Conservation (phyloP, 176 grass and related monocot genomes). For the Olyra latifolia region DNA sequence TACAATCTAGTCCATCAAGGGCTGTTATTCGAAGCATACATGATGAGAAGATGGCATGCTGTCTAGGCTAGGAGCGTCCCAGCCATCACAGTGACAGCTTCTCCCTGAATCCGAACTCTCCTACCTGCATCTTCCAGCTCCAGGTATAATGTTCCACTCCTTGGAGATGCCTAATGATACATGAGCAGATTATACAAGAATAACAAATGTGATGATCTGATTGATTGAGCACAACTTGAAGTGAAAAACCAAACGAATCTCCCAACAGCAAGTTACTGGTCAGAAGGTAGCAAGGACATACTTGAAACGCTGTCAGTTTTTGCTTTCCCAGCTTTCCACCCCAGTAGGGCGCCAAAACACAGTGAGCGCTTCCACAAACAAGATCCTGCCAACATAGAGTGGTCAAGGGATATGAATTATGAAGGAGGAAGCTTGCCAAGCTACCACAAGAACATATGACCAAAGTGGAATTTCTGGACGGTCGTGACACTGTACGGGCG, state of each 20-base stretch:
- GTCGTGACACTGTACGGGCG: no score
- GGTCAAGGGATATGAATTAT: neutral
- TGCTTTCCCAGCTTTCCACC: slow-evolving; percentile 67
- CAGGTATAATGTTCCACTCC: slow-evolving; percentile 59
- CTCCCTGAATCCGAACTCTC: slow-evolving; percentile 66
- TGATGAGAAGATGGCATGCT: neutral
- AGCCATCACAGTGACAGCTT: slow-evolving; percentile 69
- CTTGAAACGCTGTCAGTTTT: slow-evolving; percentile 59
- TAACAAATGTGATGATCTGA: neutral
- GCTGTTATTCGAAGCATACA: neutral
- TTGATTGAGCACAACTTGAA: neutral
- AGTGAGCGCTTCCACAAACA: slow-evolving; percentile 71
- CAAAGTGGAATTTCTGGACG: no score
- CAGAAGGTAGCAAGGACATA: slow-evolving; percentile 1
- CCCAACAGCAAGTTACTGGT: neutral
- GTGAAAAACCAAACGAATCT: neutral
- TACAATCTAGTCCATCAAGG: no score
- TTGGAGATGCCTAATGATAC: slow-evolving; percentile 54
- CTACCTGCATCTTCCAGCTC: slow-evolving; percentile 44
- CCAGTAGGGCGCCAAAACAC: slow-evolving; percentile 72
- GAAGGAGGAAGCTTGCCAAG: neutral
- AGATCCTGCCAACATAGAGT: slow-evolving; percentile 50
- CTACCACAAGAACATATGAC: no score
- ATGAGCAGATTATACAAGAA: neutral
- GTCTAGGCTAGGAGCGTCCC: slow-evolving; percentile 48